Evolutionary conservation across 495 filamentous ascomycete species (phyloP).

Genomic region (Aspergillus steynii): DNA sequence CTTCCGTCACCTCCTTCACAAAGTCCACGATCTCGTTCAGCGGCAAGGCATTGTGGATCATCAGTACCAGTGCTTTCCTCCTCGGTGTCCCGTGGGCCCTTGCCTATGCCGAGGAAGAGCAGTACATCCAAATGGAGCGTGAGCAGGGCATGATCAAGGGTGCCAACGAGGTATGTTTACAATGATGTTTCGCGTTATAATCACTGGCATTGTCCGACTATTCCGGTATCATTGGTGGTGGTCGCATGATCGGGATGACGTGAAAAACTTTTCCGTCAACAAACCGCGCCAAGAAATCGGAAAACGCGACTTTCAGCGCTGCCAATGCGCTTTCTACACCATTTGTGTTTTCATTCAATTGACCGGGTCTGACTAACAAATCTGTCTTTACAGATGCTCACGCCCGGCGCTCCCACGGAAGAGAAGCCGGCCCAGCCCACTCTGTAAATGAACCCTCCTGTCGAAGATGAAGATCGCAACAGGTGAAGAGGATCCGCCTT

Average conservation of each 20-base stretch:
- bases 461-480: conserved; percentile 25
- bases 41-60: conserved; percentile 83
- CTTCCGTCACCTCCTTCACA: conserved; percentile 56
- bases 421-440: conserved; percentile 41
- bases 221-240: background rate
- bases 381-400: conserved; percentile 42
- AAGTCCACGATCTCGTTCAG: conserved; percentile 63
- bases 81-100: conserved; percentile 91
- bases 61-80: conserved; percentile 83
- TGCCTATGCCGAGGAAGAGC: conserved; percentile 91
- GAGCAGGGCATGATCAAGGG: conserved; percentile 94
- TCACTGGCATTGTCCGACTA: background rate
- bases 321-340: background rate
- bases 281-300: background rate
- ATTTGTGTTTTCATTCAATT: background rate
- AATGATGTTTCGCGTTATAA: conserved; percentile 3
- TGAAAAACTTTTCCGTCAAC: conserved; percentile 13
- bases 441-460: conserved; percentile 39
- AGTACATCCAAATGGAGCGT: conserved; percentile 93
- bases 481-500: conserved; percentile 16
- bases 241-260: background rate
- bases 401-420: conserved; percentile 40
- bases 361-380: conserved; percentile 12
- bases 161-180: conserved; percentile 62
- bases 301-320: background rate